phyloP scores from a whole-genome alignment of 495 filamentous ascomycete species.

The Sporormia fimetaria region DNA sequence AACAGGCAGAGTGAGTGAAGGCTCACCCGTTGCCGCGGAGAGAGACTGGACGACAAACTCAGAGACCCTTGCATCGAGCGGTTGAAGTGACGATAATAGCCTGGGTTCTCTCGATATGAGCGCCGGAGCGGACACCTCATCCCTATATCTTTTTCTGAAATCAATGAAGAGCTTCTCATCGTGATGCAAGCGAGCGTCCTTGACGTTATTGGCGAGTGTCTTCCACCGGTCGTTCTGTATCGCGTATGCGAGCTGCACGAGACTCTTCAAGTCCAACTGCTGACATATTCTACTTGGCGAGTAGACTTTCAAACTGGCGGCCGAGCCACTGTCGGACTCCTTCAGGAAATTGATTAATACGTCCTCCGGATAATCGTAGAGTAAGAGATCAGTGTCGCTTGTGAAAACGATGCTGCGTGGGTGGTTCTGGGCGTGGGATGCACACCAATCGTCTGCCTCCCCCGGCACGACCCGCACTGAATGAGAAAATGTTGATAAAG shows the following conservation, averaged over 20 bases:
- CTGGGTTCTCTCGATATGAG: neutral
- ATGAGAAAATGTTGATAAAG: slow-evolving; percentile 4
- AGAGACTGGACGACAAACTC: slow-evolving; percentile 9
- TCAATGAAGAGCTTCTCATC: neutral
- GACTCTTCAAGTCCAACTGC: slow-evolving; percentile 7
- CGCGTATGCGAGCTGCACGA: slow-evolving; percentile 15
- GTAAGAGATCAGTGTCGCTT: slow-evolving; percentile 21
- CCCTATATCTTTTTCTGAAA: slow-evolving; percentile 9
- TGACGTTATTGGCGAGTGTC: slow-evolving; percentile 5
- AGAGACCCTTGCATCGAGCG: slow-evolving; percentile 16
- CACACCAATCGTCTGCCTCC: slow-evolving; percentile 25
- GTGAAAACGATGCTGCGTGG: slow-evolving; percentile 18
- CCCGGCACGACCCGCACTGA: slow-evolving; percentile 18
- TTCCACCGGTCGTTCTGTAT: neutral
- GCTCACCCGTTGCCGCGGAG: neutral
- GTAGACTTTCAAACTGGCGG: slow-evolving; percentile 4
- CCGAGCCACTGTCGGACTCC: slow-evolving; percentile 3
- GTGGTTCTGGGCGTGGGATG: slow-evolving; percentile 5
- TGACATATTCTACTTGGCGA: slow-evolving; percentile 7
- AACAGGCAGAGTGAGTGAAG: neutral
- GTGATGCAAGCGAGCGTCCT: slow-evolving; percentile 2
- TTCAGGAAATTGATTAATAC: slow-evolving; percentile 14
- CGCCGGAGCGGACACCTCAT: neutral
- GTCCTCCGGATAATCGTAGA: slow-evolving; percentile 14
- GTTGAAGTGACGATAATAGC: slow-evolving; percentile 3